phyloP scores from a whole-genome alignment of 805 yeast genomes.

The Metschnikowia arizonensis region DNA sequence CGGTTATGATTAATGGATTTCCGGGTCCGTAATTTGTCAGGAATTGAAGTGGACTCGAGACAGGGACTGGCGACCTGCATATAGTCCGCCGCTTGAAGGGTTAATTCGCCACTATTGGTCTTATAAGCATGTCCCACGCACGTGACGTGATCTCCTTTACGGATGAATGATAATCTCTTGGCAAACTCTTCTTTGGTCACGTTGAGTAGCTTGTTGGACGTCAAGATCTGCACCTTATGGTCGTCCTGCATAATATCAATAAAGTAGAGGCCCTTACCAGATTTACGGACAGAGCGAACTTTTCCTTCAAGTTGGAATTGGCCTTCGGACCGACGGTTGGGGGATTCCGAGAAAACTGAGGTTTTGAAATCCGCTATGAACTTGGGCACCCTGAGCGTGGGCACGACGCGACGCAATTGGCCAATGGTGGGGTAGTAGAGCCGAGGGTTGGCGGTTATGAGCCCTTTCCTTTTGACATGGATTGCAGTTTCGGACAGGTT shows the following conservation, averaged over 20 bases:
- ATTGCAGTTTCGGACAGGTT: conserved; percentile 9
- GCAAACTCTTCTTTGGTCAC: conserved; percentile 41
- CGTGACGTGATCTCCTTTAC: conserved; percentile 69
- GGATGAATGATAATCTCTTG: conserved; percentile 38
- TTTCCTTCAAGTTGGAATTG: conserved; percentile 47
- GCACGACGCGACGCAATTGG: conserved; percentile 5
- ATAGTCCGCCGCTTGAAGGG: conserved; percentile 54
- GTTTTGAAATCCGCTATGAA: conserved; percentile 31
- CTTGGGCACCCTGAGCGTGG: conserved; percentile 33
- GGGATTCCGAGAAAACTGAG: conserved; percentile 16
- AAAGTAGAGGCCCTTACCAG: conserved; percentile 68
- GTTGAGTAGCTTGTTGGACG: conserved; percentile 47
- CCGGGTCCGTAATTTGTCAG: conserved; percentile 55
- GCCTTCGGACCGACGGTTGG: conserved; percentile 9
- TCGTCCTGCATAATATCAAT: conserved; percentile 65
- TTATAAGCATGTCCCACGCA: conserved; percentile 68
- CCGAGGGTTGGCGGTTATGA: conserved; percentile 12
- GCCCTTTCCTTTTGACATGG: conserved; percentile 11
- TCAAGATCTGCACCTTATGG: conserved; percentile 55
- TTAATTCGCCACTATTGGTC: conserved; percentile 75
- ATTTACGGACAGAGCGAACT: conserved; percentile 50
- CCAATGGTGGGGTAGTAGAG: conserved; percentile 14
- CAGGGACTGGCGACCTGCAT: conserved; percentile 62
- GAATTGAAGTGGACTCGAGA: conserved; percentile 43
- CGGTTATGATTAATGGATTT: conserved; percentile 61